A percentile compares a stretch with the other conserved stretches of the same genome.
phyloP scores from a whole-genome alignment of 2,329 filamentous ascomycete species.

The Aureobasidium namibiae region DNA sequence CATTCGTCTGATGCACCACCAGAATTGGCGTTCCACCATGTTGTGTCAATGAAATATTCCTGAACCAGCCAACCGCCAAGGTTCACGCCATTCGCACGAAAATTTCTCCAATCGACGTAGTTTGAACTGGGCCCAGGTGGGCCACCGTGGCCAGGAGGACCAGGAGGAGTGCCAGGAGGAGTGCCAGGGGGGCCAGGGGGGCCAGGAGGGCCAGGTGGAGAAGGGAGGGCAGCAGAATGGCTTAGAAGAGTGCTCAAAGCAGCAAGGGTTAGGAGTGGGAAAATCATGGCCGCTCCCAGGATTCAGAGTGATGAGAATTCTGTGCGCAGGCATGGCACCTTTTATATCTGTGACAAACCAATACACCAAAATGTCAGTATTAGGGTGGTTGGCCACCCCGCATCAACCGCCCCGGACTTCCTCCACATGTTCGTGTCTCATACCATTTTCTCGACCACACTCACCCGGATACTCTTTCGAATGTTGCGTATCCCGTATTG shows the following conservation, averaged over 20 bases:
- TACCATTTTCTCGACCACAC: neutral
- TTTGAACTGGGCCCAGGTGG: neutral
- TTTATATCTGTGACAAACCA: neutral
- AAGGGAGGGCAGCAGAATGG: neutral
- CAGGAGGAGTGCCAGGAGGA: neutral
- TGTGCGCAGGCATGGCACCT: neutral
- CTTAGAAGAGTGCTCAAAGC: neutral
- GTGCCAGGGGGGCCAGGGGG: neutral
- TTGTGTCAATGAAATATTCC: constrained; percentile 16
- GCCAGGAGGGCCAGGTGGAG: neutral
- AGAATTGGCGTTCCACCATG: neutral
- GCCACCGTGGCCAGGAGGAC: neutral
- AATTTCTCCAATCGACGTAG: constrained; percentile 17
- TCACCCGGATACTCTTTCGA: neutral
- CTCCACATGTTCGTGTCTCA: neutral
- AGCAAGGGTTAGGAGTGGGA: neutral
- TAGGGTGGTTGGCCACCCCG: neutral
- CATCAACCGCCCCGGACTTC: neutral
- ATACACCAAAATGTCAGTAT: neutral
- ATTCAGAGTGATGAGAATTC: neutral
- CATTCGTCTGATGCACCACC: constrained; percentile 25
- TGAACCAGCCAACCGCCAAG: constrained; percentile 28
- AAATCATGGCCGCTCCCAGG: neutral
- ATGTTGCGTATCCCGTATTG: neutral
- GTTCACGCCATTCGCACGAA: constrained; percentile 19